Percentiles rank a stretch among this genome's conserved stretches.
Conservation (phyloP, 2,329 filamentous ascomycete genomes). For the Hymenoscyphus fructigenus region DNA sequence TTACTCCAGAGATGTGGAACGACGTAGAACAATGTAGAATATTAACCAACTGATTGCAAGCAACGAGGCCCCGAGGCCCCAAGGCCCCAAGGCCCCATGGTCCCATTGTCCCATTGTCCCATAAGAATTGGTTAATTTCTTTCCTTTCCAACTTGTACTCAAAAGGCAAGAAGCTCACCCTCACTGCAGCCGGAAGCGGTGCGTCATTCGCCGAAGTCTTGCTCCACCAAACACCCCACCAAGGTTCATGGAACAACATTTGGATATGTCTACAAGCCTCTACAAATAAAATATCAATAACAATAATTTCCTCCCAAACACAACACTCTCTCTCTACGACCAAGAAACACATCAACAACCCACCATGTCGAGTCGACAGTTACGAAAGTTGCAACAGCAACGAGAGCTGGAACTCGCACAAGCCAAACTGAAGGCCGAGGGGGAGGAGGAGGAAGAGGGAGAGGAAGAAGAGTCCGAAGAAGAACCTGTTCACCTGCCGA, state of each 20-base stretch:
- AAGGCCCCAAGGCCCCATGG: no score
- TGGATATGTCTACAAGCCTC: background rate
- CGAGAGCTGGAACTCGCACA: conserved; percentile 33
- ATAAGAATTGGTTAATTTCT: no score
- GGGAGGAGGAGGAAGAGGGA: conserved; percentile 30
- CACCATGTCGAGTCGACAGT: conserved; percentile 38
- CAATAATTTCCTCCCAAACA: background rate
- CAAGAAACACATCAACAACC: background rate
- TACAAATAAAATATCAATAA: no score
- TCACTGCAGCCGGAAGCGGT: conserved; percentile 4
- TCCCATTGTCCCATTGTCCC: no score
- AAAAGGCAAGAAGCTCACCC: background rate
- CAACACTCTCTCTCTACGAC: background rate
- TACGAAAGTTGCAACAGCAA: conserved; percentile 38
- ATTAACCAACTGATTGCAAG: no score
- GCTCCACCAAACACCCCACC: background rate
- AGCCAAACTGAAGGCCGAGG: conserved; percentile 20
- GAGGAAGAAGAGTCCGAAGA: conserved; percentile 33
- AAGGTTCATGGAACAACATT: background rate
- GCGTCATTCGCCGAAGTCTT: conserved; percentile 30
- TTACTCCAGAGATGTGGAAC: no score
- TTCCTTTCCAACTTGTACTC: no score
- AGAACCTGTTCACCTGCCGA: conserved; percentile 33
- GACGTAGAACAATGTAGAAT: no score
- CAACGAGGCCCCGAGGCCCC: no score